Evolutionary conservation across 2,329 filamentous ascomycete genomes (phyloP), one percentile per base, ranked within the genome.

Genomic region (Teratosphaeria zuluensis): DNA sequence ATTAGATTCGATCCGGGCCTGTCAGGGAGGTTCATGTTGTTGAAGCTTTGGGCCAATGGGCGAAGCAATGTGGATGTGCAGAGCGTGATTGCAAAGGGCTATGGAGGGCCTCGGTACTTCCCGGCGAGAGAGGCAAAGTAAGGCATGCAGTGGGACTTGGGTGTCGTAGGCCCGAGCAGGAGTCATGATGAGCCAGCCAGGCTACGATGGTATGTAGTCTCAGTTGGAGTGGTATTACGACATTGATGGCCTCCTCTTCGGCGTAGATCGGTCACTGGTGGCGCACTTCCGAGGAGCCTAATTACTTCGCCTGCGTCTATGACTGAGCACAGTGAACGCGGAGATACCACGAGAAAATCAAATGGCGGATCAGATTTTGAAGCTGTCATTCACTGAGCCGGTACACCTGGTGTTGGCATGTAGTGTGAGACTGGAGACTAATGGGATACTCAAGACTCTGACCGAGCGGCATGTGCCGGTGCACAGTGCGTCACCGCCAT

Each of bases 61-160:
- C 84, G 86, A 54, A 79, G 82, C 3, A 95, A 95, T 67, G 95
- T 96, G 63, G 91, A 96, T 69, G 90, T 97, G 46, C 88, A 96
- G 72, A 90, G 87, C 53, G 86, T 96, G 28, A 82, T 91, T 59
- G 88, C 86, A 1, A 86, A 88, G 68, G 92, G 92, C 0, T 96
- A 86, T 73, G 89, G 90, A 0, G 92, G 92, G 4, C 88, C 89
- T 9, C 83, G 92, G 60, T 96, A 86, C 72, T 94, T 95, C 68
- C 67, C 68, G 3, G 65, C 68, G 12, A 54, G 30, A 38, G 53
- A 58, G 55, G 11, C 35, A 7, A 53, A 28, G 24, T 53, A 21
- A 53, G 42, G 19, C 7, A n/a, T 48, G 42, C 42, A 46, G 16
- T 16, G 11, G 16, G 38, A 46, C 33, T 11, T 14, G 4, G 35